These are phyloP conservation scores for Coprinopsis sp. DNA, from an alignment of 768 basidiomycete genomes.

Conservation along the genomic window DNA sequence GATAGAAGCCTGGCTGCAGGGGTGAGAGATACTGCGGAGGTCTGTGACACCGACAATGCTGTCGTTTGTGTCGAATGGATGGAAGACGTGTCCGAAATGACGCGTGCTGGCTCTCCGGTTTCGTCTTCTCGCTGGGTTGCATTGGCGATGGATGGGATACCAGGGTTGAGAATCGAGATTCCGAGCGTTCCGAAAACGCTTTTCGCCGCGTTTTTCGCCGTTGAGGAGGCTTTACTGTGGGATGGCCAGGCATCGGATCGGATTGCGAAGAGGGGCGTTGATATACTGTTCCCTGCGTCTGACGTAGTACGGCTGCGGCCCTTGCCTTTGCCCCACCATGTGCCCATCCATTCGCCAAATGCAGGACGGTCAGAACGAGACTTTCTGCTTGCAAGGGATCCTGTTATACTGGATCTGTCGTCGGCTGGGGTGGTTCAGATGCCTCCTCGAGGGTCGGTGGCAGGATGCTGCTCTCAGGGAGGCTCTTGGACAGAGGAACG, in stretches of 20 bases:
- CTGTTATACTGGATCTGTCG: slow-evolving; percentile 12
- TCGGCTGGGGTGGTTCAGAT: slow-evolving; percentile 5
- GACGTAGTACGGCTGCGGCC: slow-evolving; percentile 19
- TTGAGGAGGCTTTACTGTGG: slow-evolving; percentile 13
- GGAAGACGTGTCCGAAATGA: too few relatives aligned
- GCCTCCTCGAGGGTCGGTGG: slow-evolving; percentile 15
- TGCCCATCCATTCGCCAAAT: slow-evolving; percentile 75
- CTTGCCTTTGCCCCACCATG: slow-evolving; percentile 61
- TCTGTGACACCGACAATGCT: too few relatives aligned
- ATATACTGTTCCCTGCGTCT: slow-evolving; percentile 14
- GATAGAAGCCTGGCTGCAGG: slow-evolving; percentile 33
- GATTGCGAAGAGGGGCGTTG: slow-evolving; percentile 11
- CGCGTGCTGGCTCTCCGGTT: too few relatives aligned
- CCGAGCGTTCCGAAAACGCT: slow-evolving; percentile 73
- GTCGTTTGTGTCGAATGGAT: too few relatives aligned
- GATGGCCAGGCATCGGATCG: slow-evolving; percentile 8
- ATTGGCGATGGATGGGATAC: slow-evolving; percentile 34
- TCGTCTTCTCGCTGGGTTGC: too few relatives aligned
- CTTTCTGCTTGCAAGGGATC: background rate
- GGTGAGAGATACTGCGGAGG: too few relatives aligned
- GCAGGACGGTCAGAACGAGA: slow-evolving; percentile 43
- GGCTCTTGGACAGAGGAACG: slow-evolving; percentile 31
- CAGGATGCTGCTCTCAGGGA: slow-evolving; percentile 27
- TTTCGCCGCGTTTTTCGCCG: slow-evolving; percentile 46
- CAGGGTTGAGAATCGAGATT: slow-evolving; percentile 60